phyloP scores from a whole-genome alignment of 2,329 filamentous ascomycete genomes.

The Diaporthe batatas region DNA sequence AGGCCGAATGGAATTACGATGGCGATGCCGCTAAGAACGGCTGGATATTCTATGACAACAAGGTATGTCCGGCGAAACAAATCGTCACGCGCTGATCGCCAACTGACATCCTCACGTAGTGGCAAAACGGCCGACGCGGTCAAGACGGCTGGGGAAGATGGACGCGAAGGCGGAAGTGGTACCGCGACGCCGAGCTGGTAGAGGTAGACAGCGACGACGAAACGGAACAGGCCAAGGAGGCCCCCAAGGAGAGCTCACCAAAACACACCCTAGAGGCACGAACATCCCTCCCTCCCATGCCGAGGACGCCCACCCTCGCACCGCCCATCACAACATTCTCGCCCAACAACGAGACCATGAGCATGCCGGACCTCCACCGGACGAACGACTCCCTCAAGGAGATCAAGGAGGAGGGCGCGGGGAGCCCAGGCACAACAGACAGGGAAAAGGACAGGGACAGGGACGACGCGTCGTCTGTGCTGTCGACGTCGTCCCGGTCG shows the following conservation, averaged over 20 bases:
- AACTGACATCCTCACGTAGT: conserved; percentile 63
- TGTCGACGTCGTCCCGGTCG: conserved; percentile 63
- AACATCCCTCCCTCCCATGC: conserved; percentile 49
- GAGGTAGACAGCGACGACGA: conserved; percentile 67
- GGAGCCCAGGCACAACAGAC: conserved; percentile 25
- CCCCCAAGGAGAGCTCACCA: conserved; percentile 52
- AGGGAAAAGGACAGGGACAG: conserved; percentile 44
- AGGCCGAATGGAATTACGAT: conserved; percentile 65
- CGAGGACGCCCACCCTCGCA: conserved; percentile 40
- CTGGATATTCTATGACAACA: conserved; percentile 99
- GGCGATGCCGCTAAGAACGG: conserved; percentile 76
- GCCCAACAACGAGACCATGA: conserved; percentile 35
- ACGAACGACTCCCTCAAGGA: conserved; percentile 42
- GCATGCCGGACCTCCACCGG: conserved; percentile 36
- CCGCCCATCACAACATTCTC: conserved; percentile 37
- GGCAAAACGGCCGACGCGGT: conserved; percentile 88
- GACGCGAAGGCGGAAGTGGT: conserved; percentile 95
- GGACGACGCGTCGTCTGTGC: conserved; percentile 60
- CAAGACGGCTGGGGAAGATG: conserved; percentile 94
- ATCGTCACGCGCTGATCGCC: neutral
- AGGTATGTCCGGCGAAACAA: conserved; percentile 66
- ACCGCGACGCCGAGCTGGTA: conserved; percentile 93
- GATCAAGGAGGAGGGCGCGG: conserved; percentile 37
- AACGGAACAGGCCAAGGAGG: conserved; percentile 46
- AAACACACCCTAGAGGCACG: conserved; percentile 51